phyloP scores from a whole-genome alignment of 2,329 filamentous ascomycete species.

The Arthrobotrys conoides region DNA sequence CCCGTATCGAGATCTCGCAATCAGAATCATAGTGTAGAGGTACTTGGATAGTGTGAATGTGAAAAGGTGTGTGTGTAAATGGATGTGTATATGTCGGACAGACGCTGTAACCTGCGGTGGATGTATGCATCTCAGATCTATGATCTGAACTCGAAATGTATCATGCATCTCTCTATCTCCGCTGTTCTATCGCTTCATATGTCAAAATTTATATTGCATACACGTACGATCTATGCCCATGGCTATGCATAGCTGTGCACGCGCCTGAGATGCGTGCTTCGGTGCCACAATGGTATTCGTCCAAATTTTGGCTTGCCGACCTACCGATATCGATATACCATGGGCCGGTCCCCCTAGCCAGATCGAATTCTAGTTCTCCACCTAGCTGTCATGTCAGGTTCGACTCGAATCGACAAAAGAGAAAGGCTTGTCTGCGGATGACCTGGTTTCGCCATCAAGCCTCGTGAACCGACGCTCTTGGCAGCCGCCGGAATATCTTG shows the following conservation, averaged over 20 bases:
- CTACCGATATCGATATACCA: conserved; percentile 24
- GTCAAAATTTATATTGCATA: neutral
- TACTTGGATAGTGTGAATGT: too few relatives aligned
- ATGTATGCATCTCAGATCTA: neutral
- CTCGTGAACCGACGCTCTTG: conserved; percentile 31
- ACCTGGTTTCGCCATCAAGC: conserved; percentile 34
- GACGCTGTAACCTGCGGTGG: neutral
- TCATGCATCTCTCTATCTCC: neutral
- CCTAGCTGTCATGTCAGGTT: conserved; percentile 24
- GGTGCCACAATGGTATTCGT: conserved; percentile 23
- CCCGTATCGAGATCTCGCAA: neutral
- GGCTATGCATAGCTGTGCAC: too few relatives aligned
- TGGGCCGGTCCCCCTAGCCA: neutral
- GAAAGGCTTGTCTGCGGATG: conserved; percentile 25
- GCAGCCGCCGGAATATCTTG: conserved; percentile 23
- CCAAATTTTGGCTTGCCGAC: conserved; percentile 8
- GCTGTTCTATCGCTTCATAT: neutral
- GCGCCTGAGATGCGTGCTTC: conserved; percentile 14
- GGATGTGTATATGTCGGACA: too few relatives aligned
- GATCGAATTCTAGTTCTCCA: conserved; percentile 21
- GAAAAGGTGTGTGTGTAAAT: too few relatives aligned
- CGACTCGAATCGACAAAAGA: conserved; percentile 3
- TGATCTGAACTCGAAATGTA: neutral
- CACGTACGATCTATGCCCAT: neutral
- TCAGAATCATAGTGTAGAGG: neutral